Evolutionary conservation across 2,329 filamentous ascomycete species (phyloP), one percentile per base, ranked within the genome.

Genomic region (Trichoderma endophyticum): DNA sequence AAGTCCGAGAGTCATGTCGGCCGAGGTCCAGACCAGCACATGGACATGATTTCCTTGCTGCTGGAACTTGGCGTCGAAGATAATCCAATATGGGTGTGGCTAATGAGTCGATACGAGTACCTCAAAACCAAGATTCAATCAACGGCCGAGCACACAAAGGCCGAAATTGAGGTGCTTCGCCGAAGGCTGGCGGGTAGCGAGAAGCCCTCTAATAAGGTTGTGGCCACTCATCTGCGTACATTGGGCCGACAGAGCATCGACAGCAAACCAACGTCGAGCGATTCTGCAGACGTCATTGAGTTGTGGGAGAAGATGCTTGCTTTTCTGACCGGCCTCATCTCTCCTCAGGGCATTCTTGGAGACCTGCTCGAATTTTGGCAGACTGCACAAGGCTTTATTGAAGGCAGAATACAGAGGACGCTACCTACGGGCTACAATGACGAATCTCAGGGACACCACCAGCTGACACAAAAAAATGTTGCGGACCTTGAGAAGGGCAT

Each of bases 21-120:
- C 8, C 80, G 91, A 51, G 85, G 88, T 6, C 93, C 95, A 78
- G 94, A 97, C 76, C 88, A 91, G 79, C 92, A 98, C 77, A 94
- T 98, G 89, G 94, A 97, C 79, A 86, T 98, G 62, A 98, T 99
- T 70, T 87, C 90, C 26, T 86, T 98, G 43, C 86, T 99, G 68
- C 84, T 99, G n/a, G 95, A 99, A 80, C 85, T 99, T 24, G 97
- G 96, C 7, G 94, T 97, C 3, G 92, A 97, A 11, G 94, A 98
- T 73, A 99, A 97, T 77, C 96, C 96, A 1, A 97, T 99, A 74
- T 97, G 93, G 93, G 88, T 97, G 12, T 99, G 96, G 95, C 89
- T 99, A 30, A 85, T 95, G 70, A 97, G 94, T 78, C 91, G 93
- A 60, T 97, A 95, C 78, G 93, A 97, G 75, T 91, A 95, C 78